Evolutionary conservation across 306 rosid genomes (phyloP), one percentile per base, ranked within the genome.

Genomic region (Rosa rugosa): DNA sequence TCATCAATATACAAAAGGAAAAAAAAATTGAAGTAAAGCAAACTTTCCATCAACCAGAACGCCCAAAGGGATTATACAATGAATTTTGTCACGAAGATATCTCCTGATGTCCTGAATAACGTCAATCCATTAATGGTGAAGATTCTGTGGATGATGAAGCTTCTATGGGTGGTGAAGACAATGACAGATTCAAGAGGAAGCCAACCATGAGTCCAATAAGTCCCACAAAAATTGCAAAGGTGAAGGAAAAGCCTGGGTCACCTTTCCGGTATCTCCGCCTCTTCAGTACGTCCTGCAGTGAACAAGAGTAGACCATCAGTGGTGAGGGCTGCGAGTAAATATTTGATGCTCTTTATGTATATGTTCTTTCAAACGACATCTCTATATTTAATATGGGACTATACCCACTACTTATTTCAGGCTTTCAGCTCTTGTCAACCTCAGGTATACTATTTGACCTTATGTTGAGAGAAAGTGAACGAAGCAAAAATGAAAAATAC

Each of bases 141-240:
- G 74, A 8, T 34, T 64, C 22, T 34, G 45, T 16, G 23, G 22
- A 16, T 34, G 23, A 22, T 7, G 69, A 16, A 16, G 20, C 16
- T 64, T 64, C 45, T 31, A 85, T 82, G 63, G 95, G 71, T 11
- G 96, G 90, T 71, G 89, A 87, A 75, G 98, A 90, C 79, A 84
- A 86, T 44, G 89, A 69, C 64, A 95, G 85, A 77, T 87, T 95
- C 83, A 95, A 76, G 72, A 95, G 91, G 81, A 91, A 91, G 83
- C 99, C 97, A 66, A 89, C 90, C 90, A 88, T 79, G 80, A 86
- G 71, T 67, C 98, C 98, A 46, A 95, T 86, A n/a, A 95, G 42
- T 66, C 93, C 99, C 85, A 91, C 97, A 36, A 89, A 80, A 68
- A 91, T 64, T 65, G 99, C 92, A 31, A 85, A 91, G 72, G 80